phyloP scores from a whole-genome alignment of 257 asterid species.

The Solanum peruvianum region DNA sequence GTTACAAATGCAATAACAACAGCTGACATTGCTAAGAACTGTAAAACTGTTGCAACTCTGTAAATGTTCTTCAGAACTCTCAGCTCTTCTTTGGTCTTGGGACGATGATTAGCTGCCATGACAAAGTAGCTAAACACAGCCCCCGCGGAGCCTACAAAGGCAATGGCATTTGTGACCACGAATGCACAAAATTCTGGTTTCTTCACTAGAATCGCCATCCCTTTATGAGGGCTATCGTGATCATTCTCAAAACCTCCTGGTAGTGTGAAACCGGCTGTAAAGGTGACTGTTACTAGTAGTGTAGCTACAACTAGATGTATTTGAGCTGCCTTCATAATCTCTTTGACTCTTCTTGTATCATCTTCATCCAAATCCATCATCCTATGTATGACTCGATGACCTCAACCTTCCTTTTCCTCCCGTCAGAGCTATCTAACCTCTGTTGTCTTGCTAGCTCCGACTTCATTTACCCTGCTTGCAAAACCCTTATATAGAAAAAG shows the following conservation, averaged over 20 bases:
- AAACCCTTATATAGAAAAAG: not conserved
- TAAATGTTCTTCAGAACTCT: not conserved
- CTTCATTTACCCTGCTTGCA: not conserved
- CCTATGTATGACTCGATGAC: not conserved
- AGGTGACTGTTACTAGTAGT: not conserved
- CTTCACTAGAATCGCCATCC: conserved; percentile 4
- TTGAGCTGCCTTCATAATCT: not conserved
- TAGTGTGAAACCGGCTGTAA: conserved; percentile 4
- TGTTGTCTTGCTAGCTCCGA: not conserved
- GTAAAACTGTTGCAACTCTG: not conserved
- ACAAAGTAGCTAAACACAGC: not conserved
- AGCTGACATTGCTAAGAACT: conserved; percentile 5
- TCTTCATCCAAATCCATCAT: not conserved
- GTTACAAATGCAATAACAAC: conserved; percentile 9
- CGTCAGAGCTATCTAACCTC: not conserved
- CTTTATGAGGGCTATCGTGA: not conserved
- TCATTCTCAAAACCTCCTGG: conserved; percentile 8
- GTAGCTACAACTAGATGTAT: not conserved
- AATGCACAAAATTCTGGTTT: conserved; percentile 7
- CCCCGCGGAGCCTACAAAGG: conserved; percentile 1
- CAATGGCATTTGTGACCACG: conserved; percentile 3
- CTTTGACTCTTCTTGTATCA: not conserved
- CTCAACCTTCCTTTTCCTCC: not conserved
- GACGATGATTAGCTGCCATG: not conserved
- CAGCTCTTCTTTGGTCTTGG: not conserved